Percentiles rank a stretch among this genome's conserved stretches.
These are phyloP conservation scores for Colletotrichum simmondsii DNA, from an alignment of 2,329 filamentous ascomycete species.

Conservation along the genomic window DNA sequence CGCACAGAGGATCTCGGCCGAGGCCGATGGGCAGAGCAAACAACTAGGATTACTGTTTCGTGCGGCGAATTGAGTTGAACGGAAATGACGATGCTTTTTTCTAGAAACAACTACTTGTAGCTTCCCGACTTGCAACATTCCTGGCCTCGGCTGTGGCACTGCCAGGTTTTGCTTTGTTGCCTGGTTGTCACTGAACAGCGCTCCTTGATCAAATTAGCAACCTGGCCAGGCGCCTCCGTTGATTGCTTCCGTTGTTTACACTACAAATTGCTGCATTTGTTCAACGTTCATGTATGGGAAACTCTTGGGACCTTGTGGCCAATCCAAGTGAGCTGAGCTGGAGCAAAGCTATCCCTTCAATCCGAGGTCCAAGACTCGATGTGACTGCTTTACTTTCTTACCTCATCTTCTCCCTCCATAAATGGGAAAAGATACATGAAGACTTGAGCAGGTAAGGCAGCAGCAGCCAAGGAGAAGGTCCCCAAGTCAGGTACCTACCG, in stretches of 20 bases:
- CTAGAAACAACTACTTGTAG: not conserved
- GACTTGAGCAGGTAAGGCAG: not conserved
- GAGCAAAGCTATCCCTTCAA: not conserved
- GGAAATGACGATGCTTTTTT: not conserved
- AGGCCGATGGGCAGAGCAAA: not conserved
- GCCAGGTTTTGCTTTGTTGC: not conserved
- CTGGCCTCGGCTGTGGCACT: conserved; percentile 1
- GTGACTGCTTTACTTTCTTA: conserved; percentile 24
- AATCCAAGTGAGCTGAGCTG: not conserved
- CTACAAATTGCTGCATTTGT: not conserved
- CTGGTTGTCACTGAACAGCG: not conserved
- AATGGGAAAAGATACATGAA: not conserved
- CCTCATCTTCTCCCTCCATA: conserved; percentile 17
- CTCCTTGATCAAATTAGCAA: not conserved
- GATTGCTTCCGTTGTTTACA: not conserved
- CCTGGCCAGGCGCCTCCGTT: not conserved
- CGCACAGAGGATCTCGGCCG: conserved; percentile 4
- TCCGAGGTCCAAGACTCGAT: not conserved
- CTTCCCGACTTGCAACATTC: conserved; percentile 26
- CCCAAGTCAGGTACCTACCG: conserved; percentile 11
- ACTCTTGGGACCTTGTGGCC: too few species aligned
- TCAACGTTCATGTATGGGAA: not conserved
- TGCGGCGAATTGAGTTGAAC: not conserved
- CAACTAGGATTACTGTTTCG: conserved; percentile 4
- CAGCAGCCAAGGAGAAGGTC: not conserved